Evolutionary conservation across 2,329 filamentous ascomycete species (phyloP), one percentile per base, ranked within the genome.

Genomic region (Aureobasidium uvarum): DNA sequence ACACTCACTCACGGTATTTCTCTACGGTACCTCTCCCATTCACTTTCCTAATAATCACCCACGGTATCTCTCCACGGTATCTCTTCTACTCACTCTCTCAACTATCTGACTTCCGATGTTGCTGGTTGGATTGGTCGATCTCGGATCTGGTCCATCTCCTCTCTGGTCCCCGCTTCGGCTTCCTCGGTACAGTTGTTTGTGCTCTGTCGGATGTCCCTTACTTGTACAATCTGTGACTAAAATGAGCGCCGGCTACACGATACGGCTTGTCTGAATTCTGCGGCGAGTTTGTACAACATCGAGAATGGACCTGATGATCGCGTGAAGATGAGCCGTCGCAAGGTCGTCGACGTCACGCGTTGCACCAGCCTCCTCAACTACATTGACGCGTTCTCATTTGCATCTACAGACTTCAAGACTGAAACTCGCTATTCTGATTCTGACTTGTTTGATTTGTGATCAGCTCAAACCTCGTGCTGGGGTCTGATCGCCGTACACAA

Each of bases 111-210:
- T 36, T 54, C 7, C n/a, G 48, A 18, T 20, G 16, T 16, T 38
- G 33, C 5, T 28, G 18, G 13, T 16, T 13, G 38, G 31, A 16
- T 31, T 14, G 31, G 14, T 55, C 16, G 39, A 58, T 39, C 54
- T 58, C 54, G 54, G 54, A 25, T 58, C 23, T 23, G 28, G 14
- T 43, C 13, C 5, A 31, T 43, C 38, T 56, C 54, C 52, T 41
- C 52, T 18, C 23, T 11, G 20, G 14, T 43, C 54, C 54, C 54
- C 54, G 39, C 54, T 58, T 58, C 54, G 54, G 54, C 54, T 58
- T 58, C 33, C 33, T 36, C 33, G 33, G 33, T 36, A 36, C 33
- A 36, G 33, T 36, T 13, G 33, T 36, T 36, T 36, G 33, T 13
- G 13, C 11, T 36, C 11, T 36, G 33, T 8, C 52, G 38, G 54